These are phyloP conservation scores for Tricholoma sp. DNA, from an alignment of 768 basidiomycete genomes.

Conservation along the genomic window DNA sequence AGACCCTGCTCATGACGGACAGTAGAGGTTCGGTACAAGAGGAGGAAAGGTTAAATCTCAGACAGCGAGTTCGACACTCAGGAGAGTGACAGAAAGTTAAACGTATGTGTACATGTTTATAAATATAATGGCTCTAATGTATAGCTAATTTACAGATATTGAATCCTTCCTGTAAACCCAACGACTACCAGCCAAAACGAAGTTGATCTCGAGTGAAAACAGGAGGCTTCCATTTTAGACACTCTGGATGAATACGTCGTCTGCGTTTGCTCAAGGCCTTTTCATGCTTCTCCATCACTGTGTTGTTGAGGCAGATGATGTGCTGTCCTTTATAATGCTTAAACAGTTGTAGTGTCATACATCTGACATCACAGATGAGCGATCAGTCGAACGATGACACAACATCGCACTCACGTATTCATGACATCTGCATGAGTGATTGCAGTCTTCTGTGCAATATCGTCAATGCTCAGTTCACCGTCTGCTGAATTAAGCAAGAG, in stretches of 20 bases:
- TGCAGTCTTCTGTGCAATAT: constrained; percentile 92
- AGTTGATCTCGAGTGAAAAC: constrained; percentile 88
- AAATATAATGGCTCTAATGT: background rate
- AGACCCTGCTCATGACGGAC: constrained; percentile 14
- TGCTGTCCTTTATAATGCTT: constrained; percentile 96
- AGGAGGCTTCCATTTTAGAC: constrained; percentile 92
- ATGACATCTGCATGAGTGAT: constrained; percentile 96
- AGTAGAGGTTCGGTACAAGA: constrained; percentile 13
- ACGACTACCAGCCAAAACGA: constrained; percentile 56
- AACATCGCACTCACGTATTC: constrained; percentile 78
- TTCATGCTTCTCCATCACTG: constrained; percentile 86
- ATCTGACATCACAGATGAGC: constrained; percentile 42
- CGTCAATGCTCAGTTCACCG: constrained; percentile 87
- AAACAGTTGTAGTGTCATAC: constrained; percentile 90
- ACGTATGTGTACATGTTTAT: background rate
- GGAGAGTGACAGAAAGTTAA: background rate
- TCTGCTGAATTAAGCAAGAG: constrained; percentile 71
- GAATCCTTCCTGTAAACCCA: background rate
- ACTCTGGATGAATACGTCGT: constrained; percentile 72
- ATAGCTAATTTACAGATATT: background rate
- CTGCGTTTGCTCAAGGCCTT: constrained; percentile 76
- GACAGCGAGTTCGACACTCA: constrained; percentile 12
- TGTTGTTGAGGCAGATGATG: constrained; percentile 87
- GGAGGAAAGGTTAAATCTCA: constrained; percentile 12
- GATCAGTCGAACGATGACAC: constrained; percentile 6